phyloP scores from a whole-genome alignment of 495 filamentous ascomycete genomes.

The Xylaria castorea region DNA sequence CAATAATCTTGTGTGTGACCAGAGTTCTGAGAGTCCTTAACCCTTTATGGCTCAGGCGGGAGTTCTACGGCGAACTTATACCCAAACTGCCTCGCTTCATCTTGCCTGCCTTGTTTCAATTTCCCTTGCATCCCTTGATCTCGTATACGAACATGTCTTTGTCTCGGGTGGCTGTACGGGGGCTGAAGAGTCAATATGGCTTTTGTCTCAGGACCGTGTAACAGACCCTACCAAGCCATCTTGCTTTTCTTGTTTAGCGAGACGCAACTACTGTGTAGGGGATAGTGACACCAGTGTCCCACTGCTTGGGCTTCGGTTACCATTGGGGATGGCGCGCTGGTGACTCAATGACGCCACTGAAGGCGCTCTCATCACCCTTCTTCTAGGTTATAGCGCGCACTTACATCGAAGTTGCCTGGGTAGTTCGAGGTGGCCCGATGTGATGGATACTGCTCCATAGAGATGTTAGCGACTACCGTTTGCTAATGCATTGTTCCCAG shows the following conservation, averaged over 20 bases:
- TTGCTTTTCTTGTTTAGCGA: background rate
- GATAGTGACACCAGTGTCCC: background rate
- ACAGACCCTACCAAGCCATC: background rate
- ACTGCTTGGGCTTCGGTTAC: background rate
- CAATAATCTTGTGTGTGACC: background rate
- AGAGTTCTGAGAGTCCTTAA: background rate
- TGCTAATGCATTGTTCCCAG: background rate
- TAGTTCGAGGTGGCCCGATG: background rate
- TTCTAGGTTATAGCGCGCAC: background rate
- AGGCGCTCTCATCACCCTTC: background rate
- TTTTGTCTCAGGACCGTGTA: background rate
- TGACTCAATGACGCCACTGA: background rate
- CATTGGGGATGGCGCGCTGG: background rate
- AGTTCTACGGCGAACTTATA: no score
- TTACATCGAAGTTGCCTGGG: background rate
- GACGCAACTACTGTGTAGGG: background rate
- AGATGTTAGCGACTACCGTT: background rate
- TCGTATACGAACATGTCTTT: background rate
- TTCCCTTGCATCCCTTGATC: background rate
- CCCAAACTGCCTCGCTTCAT: background rate
- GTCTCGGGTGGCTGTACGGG: background rate
- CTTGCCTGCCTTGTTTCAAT: background rate
- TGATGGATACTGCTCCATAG: background rate
- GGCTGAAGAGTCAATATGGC: background rate
- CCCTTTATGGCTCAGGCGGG: no score